Base-by-base conservation (phyloP, 768 basidiomycete species). In the Pleurotus tuoliensis region DNA sequence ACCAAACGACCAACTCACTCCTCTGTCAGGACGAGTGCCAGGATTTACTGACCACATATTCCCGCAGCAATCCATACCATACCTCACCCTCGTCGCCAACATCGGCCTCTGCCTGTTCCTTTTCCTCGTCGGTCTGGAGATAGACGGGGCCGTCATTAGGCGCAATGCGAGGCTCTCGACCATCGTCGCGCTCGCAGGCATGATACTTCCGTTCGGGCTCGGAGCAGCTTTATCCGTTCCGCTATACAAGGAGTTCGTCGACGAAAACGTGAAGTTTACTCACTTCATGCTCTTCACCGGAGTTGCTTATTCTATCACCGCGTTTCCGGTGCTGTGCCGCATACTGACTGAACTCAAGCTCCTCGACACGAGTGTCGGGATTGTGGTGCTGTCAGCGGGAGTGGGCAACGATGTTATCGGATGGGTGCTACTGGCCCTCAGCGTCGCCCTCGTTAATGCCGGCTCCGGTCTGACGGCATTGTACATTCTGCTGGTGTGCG, bases 251-350 rank as follows among this genome's bases (percentile, higher is more conserved):
- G 64, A 84, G 57, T 98, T 95, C 71, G 81, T 92, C 61, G 80
- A 87, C 64, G 69, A 73, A 1, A 75, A 71, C 46, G 78, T 87
- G 48, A 78, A 84, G 52, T 96, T 94, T 69, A 87, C 91, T 0
- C 79, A 96, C 67, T 98, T 98, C 70, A 86, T 97, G 82, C 83
- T 99, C 38, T 98, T 98, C 71, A 86, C 90, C 8, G 94, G 92
- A 12, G 92, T 95, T 18, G 93, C 94, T 0, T 94, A 87, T 73
- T 87, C 88, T 3, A 93, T 93, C 64, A 92, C 90, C 0, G 91
- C 90, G 0, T 91, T 93, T 60, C 91, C 92, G 0, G 88, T 94
- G 1, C 76, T 94, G 5, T 92, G 90, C 69, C 80, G 94, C 59
- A 90, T 97, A 70, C 76, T 98, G 45, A 90, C 89, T 1, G 94